Conservation (phyloP, 2,329 filamentous ascomycete species). For the Paramyrothecium roridum region DNA sequence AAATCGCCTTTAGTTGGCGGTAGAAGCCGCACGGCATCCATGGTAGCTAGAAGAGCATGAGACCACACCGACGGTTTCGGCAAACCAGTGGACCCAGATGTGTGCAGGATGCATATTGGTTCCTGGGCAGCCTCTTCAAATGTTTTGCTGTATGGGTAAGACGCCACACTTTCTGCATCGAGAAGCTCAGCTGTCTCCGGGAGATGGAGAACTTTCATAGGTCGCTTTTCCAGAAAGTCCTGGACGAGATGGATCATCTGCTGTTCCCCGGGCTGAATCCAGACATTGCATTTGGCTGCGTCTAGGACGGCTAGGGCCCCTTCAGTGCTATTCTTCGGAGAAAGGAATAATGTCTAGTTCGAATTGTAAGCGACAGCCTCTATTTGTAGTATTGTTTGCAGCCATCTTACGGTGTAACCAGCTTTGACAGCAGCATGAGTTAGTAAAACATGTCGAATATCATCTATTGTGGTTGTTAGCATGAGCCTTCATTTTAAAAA, state of each 20-base stretch:
- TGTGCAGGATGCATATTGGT: constrained; percentile 34
- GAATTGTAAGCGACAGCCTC: too few relatives aligned
- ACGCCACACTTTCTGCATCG: constrained; percentile 6
- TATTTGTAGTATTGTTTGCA: too few relatives aligned
- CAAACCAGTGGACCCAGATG: constrained; percentile 38
- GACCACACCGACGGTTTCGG: constrained; percentile 36
- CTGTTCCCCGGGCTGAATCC: constrained; percentile 19
- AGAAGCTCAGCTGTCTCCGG: constrained; percentile 24
- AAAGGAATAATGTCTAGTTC: constrained; percentile 26
- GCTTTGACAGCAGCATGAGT: constrained; percentile 28
- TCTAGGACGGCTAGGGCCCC: constrained; percentile 28
- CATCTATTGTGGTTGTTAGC: constrained; percentile 10
- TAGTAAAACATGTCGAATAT: constrained; percentile 23
- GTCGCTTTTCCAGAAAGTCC: constrained; percentile 15
- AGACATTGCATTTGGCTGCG: constrained; percentile 24
- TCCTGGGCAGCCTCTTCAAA: constrained; percentile 29
- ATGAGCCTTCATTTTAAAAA: background rate
- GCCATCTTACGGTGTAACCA: constrained; percentile 22
- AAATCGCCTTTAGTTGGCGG: constrained; percentile 24
- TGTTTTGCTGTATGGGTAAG: constrained; percentile 25
- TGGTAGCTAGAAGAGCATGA: constrained; percentile 25
- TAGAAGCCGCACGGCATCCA: constrained; percentile 33
- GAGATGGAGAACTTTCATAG: constrained; percentile 23
- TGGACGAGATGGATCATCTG: constrained; percentile 13
- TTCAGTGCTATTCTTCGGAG: constrained; percentile 28